A percentile compares a stretch with the other conserved stretches of the same genome.
These are phyloP conservation scores for Tuber melanosporum DNA, from an alignment of 495 filamentous ascomycete species.

Conservation along the genomic window DNA sequence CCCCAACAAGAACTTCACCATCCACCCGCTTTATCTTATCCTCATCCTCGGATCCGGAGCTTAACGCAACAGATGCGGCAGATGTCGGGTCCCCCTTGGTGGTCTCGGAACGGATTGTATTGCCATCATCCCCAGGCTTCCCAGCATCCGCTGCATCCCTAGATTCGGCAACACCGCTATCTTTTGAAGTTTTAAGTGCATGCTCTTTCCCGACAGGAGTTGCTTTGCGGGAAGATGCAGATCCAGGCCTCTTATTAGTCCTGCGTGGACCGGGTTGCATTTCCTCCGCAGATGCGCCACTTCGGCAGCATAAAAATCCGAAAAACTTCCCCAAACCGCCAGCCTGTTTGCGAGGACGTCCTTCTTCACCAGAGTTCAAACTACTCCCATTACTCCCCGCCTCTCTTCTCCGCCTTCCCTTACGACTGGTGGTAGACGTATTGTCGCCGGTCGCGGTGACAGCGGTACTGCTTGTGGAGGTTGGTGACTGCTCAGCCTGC, in stretches of 20 bases:
- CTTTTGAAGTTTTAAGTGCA: constrained; percentile 19
- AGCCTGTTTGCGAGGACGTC: constrained; percentile 30
- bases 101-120: constrained; percentile 6
- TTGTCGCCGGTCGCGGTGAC: constrained; percentile 36
- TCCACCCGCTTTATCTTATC: constrained; percentile 24
- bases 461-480: constrained; percentile 39
- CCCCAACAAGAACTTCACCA: constrained; percentile 23
- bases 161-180: constrained; percentile 28
- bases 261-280: constrained; percentile 28
- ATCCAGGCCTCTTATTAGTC: constrained; percentile 27
- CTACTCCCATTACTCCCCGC: constrained; percentile 31
- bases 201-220: constrained; percentile 27
- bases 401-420: constrained; percentile 36
- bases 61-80: constrained; percentile 27
- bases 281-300: constrained; percentile 30
- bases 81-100: constrained; percentile 21
- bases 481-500: constrained; percentile 38
- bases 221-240: constrained; percentile 33
- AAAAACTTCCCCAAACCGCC: constrained; percentile 42
- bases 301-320: constrained; percentile 42
- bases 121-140: constrained; percentile 20
- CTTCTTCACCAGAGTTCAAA: constrained; percentile 33
- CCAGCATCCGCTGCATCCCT: constrained; percentile 27
- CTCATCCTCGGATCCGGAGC: constrained; percentile 25
- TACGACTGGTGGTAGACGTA: constrained; percentile 33